These are phyloP conservation scores for Taphrina communis DNA, from an alignment of 1,139 yeast species.

Conservation along the genomic window DNA sequence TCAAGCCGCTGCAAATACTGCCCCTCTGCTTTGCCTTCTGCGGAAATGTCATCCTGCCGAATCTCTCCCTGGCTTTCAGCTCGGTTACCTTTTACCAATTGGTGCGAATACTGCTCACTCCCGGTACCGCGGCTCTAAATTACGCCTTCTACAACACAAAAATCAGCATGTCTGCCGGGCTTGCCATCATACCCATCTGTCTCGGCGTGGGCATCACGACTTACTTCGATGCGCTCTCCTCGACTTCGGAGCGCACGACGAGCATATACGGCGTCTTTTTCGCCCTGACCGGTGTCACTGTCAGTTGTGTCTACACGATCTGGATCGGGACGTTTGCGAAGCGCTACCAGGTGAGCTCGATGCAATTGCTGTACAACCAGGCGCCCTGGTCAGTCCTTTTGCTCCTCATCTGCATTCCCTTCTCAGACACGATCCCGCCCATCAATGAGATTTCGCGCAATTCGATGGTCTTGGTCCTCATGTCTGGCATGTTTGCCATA, in stretches of 20 bases:
- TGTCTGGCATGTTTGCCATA: conserved; percentile 39
- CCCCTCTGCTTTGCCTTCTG: conserved; percentile 41
- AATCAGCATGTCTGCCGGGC: conserved; percentile 22
- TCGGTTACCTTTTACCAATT: conserved; percentile 38
- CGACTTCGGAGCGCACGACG: conserved; percentile 25
- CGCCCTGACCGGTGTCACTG: conserved; percentile 38
- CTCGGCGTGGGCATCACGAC: conserved; percentile 38
- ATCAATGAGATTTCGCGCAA: conserved; percentile 22
- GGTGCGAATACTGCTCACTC: conserved; percentile 38
- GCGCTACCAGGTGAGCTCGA: conserved; percentile 35
- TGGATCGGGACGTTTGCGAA: conserved; percentile 41
- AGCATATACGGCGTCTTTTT: conserved; percentile 33
- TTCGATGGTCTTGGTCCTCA: conserved; percentile 27
- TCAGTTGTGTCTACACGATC: conserved; percentile 37
- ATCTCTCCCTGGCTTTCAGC: conserved; percentile 37
- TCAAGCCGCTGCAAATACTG: conserved; percentile 29
- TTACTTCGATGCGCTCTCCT: conserved; percentile 32
- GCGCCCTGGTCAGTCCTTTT: conserved; percentile 37
- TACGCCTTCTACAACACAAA: conserved; percentile 37
- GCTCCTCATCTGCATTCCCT: conserved; percentile 31
- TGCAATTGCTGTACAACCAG: conserved; percentile 36
- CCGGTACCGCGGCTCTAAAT: conserved; percentile 35
- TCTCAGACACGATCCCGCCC: conserved; percentile 36
- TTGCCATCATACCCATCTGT: conserved; percentile 34
- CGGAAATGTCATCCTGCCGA: conserved; percentile 38